Base-by-base conservation (phyloP, 2,329 filamentous ascomycete genomes). In the Alternaria novae-zelandiae region DNA sequence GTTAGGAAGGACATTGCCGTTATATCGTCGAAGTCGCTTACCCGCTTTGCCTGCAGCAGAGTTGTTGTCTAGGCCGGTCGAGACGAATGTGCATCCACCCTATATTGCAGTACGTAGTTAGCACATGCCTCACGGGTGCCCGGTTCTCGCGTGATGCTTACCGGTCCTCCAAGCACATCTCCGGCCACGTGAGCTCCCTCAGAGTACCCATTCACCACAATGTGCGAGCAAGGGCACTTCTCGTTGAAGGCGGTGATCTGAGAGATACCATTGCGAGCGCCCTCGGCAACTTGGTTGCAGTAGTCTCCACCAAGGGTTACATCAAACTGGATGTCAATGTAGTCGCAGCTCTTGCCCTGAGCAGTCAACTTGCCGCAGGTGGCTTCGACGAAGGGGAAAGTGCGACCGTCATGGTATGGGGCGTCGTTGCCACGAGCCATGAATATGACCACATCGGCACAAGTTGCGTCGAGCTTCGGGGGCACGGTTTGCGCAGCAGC, bases 181-280 rank as follows among this genome's bases (percentile, higher is more conserved):
- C 88, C 86, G 69, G 86, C 83, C 63, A 89, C 88, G 75, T 89
- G 85, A 36, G 83, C 86, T 46, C 87, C 87, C 83, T 87, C 47
- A 5, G 85, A 88, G 74, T 89, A 89, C 28, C 87, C 88, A 49
- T 88, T 84, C 46, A 89, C 74, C 4, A 89, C 85, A 36, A 89
- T 78, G 69, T 87, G 77, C 13, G 86, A 84, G 70, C 78, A 79
- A 32, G 88, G 87, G 69, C 87, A 89, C 67, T 81, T 78, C 9
- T 79, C 73, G 67, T 88, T 83, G 71, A 86, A 87, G 28, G 78
- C 75, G 56, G 87, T 90, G 11, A 90, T 86, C 8, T 72, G 64
- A 21, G 67, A 56, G 50, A 62, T 59, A 58, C 70, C 70, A 56
- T 70, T 71, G 51, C 61, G 62, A 57, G 63, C 65, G 44, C 70